Conservation (phyloP, 176 grass and related monocot species). For the Musa acuminata region DNA sequence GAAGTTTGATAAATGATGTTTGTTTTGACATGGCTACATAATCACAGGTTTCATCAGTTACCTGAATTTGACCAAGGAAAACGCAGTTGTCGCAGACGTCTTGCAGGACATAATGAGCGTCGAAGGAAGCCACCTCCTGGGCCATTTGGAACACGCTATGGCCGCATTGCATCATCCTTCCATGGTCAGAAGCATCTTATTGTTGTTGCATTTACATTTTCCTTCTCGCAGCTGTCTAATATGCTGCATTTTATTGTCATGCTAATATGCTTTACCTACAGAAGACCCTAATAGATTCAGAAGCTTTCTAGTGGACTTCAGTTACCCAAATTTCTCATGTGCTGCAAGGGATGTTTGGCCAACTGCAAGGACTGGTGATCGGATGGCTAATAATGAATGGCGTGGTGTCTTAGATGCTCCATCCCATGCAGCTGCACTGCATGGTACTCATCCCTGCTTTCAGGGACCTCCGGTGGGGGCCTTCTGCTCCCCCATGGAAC, state of each 20-base stretch:
- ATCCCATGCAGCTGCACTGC: not conserved
- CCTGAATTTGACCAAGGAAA: conserved; percentile 21
- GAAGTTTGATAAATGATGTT: too few species aligned
- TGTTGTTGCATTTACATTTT: not conserved
- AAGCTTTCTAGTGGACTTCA: conserved; percentile 22
- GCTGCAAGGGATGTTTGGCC: not conserved
- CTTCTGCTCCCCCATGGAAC: conserved; percentile 20
- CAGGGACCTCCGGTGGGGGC: not conserved
- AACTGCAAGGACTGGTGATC: not conserved
- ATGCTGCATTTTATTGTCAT: not conserved
- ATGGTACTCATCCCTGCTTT: not conserved
- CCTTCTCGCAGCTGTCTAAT: not conserved
- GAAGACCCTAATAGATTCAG: conserved; percentile 1
- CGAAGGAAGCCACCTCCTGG: conserved; percentile 19
- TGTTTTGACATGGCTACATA: too few species aligned
- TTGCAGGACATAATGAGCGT: conserved; percentile 11
- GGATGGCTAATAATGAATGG: not conserved
- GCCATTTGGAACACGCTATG: conserved; percentile 6
- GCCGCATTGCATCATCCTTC: not conserved
- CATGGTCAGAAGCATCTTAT: not conserved
- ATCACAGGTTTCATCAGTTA: conserved; percentile 10
- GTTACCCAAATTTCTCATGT: not conserved
- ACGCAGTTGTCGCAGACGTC: conserved; percentile 16
- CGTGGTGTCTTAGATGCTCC: not conserved
- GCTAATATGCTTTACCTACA: not conserved